Percentiles rank a stretch among this genome's conserved stretches.
Conservation (phyloP, 331 rosid species). For the Rhamnella rubrinervis region DNA sequence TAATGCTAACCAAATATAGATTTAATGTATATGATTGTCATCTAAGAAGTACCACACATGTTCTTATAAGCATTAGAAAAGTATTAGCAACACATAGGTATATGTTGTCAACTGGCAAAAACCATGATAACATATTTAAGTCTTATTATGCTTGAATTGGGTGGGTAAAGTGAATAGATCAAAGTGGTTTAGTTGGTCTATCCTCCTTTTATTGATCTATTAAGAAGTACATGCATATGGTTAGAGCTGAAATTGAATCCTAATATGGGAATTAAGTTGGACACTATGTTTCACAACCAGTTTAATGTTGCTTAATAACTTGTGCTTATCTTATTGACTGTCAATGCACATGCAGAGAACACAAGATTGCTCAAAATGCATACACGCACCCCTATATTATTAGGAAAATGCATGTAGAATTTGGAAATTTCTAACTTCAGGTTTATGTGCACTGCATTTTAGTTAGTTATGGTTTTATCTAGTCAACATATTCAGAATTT, state of each 20-base stretch:
- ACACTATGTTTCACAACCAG: neutral
- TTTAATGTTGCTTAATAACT: neutral
- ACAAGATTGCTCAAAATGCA: too few species aligned
- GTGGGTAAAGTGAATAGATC: too few species aligned
- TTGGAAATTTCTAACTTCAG: too few species aligned
- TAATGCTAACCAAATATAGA: neutral
- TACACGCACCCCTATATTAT: too few species aligned
- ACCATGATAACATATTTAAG: too few species aligned
- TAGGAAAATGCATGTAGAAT: too few species aligned
- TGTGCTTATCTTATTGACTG: too few species aligned
- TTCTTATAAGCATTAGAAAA: neutral
- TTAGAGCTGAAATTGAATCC: slow-evolving; percentile 2
- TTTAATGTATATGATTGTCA: neutral
- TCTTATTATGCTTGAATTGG: too few species aligned
- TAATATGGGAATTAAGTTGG: neutral
- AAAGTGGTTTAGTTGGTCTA: neutral
- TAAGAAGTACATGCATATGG: neutral
- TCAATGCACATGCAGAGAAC: too few species aligned
- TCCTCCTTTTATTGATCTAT: neutral
- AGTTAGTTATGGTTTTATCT: neutral
- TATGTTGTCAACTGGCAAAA: too few species aligned
- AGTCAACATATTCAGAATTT: neutral
- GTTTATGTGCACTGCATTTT: too few species aligned
- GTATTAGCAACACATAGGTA: neutral
- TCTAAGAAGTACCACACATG: neutral